Evolutionary conservation across 495 filamentous ascomycete genomes (phyloP).

Genomic region (Penicillium mononematosum): DNA sequence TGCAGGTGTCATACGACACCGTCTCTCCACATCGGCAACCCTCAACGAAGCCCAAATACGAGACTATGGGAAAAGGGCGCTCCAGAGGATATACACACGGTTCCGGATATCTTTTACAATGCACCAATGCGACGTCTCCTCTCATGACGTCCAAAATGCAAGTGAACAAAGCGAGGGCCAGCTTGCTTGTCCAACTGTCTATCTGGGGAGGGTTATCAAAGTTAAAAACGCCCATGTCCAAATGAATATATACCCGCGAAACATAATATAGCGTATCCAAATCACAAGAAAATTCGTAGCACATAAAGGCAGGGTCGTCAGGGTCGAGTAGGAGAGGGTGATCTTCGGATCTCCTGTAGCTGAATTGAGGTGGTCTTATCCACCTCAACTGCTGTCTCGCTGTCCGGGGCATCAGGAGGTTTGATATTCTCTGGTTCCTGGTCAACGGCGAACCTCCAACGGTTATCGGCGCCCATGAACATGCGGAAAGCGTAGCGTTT

Average conservation of each 20-base stretch:
- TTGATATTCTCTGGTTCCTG: slow-evolving; percentile 29
- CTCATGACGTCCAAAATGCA: neutral
- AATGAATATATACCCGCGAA: slow-evolving; percentile 1
- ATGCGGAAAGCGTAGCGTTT: slow-evolving; percentile 42
- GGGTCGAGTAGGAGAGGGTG: slow-evolving; percentile 1
- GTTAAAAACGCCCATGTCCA: neutral
- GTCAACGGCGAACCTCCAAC: slow-evolving; percentile 41
- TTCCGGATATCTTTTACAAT: neutral
- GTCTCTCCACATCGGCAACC: neutral
- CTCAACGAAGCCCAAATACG: neutral
- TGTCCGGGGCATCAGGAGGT: neutral
- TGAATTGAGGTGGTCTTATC: slow-evolving; percentile 24
- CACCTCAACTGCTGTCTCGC: slow-evolving; percentile 4
- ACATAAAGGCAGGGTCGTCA: neutral
- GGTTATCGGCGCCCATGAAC: slow-evolving; percentile 34
- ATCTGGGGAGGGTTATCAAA: neutral
- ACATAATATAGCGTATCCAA: neutral
- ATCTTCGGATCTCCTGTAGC: slow-evolving; percentile 15
- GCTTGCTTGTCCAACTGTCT: slow-evolving; percentile 1
- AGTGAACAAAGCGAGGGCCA: slow-evolving; percentile 4
- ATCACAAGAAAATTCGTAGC: neutral
- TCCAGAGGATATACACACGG: neutral
- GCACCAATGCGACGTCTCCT: neutral
- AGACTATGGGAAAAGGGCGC: neutral
- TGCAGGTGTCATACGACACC: neutral